Percentiles rank a stretch among this genome's conserved stretches.
phyloP scores from a whole-genome alignment of 2,329 filamentous ascomycete genomes.

The Fusarium papillatum region DNA sequence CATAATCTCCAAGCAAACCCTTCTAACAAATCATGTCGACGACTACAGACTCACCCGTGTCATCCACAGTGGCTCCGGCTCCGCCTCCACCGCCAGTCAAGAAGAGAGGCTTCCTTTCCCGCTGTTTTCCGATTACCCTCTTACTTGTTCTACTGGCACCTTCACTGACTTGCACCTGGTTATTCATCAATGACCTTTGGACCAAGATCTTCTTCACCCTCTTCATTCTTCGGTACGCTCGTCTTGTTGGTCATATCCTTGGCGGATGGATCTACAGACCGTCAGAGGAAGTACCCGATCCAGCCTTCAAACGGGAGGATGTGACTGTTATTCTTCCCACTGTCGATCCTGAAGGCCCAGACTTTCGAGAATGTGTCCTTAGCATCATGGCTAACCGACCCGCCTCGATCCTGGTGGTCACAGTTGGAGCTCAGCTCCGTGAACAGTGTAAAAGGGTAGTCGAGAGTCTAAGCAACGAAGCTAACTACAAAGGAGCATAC shows the following conservation, averaged over 20 bases:
- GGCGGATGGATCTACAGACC: constrained; percentile 57
- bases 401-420: constrained; percentile 57
- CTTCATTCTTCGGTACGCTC: constrained; percentile 58
- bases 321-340: constrained; percentile 67
- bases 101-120: not conserved
- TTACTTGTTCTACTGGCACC: not conserved
- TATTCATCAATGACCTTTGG: constrained; percentile 29
- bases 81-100: not conserved
- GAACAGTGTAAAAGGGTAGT: constrained; percentile 31
- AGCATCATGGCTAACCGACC: constrained; percentile 57
- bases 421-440: constrained; percentile 52
- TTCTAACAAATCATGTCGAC: not conserved
- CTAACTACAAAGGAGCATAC: constrained; percentile 38
- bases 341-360: constrained; percentile 55
- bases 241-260: constrained; percentile 58
- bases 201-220: constrained; percentile 35
- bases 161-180: constrained; percentile 25
- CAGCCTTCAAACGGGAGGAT: constrained; percentile 52
- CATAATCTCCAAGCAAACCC: not conserved
- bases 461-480: not conserved
- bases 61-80: not conserved
- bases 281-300: constrained; percentile 39
- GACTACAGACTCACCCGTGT: not conserved
- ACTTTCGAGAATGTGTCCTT: constrained; percentile 57
- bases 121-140: constrained; percentile 14